Evolutionary conservation across 306 rosid genomes (phyloP).

Genomic region (Inga laurina): DNA sequence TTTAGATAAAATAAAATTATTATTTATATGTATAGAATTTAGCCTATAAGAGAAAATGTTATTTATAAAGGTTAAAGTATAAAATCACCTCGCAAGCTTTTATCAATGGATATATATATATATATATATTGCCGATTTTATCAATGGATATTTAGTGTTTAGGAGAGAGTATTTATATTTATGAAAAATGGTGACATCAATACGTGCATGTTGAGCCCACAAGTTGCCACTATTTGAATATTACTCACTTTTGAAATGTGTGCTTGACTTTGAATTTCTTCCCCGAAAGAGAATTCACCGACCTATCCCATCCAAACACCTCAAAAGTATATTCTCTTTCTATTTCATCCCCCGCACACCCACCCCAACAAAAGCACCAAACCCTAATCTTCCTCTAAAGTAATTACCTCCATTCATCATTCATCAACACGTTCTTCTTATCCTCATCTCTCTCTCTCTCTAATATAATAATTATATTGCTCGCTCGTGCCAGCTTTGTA

Average conservation of each 20-base stretch:
- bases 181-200: not conserved
- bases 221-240: not conserved
- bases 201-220: not conserved
- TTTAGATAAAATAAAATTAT: no score
- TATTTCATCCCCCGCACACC: not conserved
- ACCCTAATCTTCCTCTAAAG: not conserved
- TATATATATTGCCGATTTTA: no score
- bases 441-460: not conserved
- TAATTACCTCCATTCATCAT: not conserved
- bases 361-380: not conserved
- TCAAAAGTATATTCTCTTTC: not conserved
- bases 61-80: no score
- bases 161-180: not conserved
- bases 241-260: constrained; percentile 34
- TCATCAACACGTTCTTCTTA: constrained; percentile 19
- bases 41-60: no score
- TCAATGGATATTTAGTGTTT: no score
- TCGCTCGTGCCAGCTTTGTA: not conserved
- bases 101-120: no score
- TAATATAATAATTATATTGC: not conserved
- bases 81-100: no score
- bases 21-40: no score
- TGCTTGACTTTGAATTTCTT: constrained; percentile 60
- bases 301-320: constrained; percentile 24
- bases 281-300: constrained; percentile 37